Base-by-base conservation (phyloP, 2,329 filamentous ascomycete genomes). In the Emmonsia crescens region DNA sequence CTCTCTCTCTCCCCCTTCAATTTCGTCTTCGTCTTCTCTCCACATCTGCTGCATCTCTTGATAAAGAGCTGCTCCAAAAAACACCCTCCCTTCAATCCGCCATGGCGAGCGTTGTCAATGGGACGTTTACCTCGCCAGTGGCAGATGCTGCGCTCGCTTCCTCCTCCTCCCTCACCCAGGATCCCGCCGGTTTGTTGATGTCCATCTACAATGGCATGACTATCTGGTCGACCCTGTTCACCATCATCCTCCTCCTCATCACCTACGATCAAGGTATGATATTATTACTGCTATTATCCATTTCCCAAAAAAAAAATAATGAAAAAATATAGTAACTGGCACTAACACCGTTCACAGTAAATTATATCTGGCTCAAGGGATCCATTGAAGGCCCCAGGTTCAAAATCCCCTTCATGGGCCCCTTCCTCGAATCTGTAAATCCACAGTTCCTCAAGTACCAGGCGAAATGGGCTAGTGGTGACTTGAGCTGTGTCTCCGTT, bases 401-500 rank as follows among this genome's bases (percentile, higher is more conserved):
- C 81, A 94, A 94, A 77, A 80, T 87, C 62, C 89, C 89, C 49
- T 93, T 94, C 72, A 91, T 97, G 74, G 94, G 94, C n/a, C 93
- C 94, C 5, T 97, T 99, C 76, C 82, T 97, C 62, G 81, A 96
- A 72, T 96, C 91, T 33, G 81, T 97, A 69, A 87, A 96, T 75
- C 94, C 94, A 62, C 90, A 93, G 71, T 97, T 96, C 74, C 85
- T 88, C 64, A 85, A 92, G 71, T 99, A 99, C 79, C 83, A 92
- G 74, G 87, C 83, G 64, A 96, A 97, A 82, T 99, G 94, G 94
- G 76, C 83, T 69, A 96, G 91, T 72, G 94, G 89, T 55, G 87
- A 89, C 56, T 81, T 99, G 68, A 96, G 92, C 81, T 99, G 94
- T 73, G 94, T 99, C 64, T 96, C 92, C 2, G 91, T 99, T 70